Conservation (phyloP, 208 protist species). For the Acanthamoeba polyphaga region DNA sequence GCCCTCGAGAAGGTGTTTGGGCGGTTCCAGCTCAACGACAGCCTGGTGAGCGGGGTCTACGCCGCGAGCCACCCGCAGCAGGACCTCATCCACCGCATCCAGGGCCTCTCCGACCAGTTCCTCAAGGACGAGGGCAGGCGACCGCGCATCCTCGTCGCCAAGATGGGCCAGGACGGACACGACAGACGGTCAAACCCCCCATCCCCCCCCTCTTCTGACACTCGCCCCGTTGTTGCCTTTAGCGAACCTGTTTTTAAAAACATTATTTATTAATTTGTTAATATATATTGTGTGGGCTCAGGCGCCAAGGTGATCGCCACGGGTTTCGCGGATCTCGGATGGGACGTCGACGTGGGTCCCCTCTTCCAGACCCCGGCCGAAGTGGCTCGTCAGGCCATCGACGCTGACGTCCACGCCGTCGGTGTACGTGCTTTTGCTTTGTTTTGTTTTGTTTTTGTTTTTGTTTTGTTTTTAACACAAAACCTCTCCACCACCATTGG, state of each 20-base stretch:
- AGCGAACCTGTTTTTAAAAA: too few relatives aligned
- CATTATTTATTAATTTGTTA: too few relatives aligned
- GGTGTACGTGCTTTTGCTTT: not conserved
- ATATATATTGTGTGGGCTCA: not conserved
- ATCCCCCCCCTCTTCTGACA: too few relatives aligned
- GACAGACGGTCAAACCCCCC: too few relatives aligned
- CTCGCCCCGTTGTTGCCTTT: too few relatives aligned
- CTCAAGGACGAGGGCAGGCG: slow-evolving; percentile 85
- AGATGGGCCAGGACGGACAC: slow-evolving; percentile 98
- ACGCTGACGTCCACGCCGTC: slow-evolving; percentile 97
- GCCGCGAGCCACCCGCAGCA: slow-evolving; percentile 32
- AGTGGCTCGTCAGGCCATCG: slow-evolving; percentile 93
- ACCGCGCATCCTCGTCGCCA: slow-evolving; percentile 96
- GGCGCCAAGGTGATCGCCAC: slow-evolving; percentile 95
- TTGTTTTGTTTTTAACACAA: too few relatives aligned
- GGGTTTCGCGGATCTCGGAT: slow-evolving; percentile 97
- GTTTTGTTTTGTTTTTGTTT: too few relatives aligned
- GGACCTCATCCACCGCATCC: slow-evolving; percentile 33
- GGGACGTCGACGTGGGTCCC: slow-evolving; percentile 96
- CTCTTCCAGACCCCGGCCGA: slow-evolving; percentile 84
- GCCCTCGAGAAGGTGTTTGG: slow-evolving; percentile 82
- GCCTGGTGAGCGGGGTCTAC: slow-evolving; percentile 40
- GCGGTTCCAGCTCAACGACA: slow-evolving; percentile 76
- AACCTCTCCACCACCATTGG: too few relatives aligned
- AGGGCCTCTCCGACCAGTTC: slow-evolving; percentile 34